Evolutionary conservation across 1,284 basidiomycete genomes (phyloP), one percentile per base, ranked within the genome.

Genomic region (Ustilago sp.): DNA sequence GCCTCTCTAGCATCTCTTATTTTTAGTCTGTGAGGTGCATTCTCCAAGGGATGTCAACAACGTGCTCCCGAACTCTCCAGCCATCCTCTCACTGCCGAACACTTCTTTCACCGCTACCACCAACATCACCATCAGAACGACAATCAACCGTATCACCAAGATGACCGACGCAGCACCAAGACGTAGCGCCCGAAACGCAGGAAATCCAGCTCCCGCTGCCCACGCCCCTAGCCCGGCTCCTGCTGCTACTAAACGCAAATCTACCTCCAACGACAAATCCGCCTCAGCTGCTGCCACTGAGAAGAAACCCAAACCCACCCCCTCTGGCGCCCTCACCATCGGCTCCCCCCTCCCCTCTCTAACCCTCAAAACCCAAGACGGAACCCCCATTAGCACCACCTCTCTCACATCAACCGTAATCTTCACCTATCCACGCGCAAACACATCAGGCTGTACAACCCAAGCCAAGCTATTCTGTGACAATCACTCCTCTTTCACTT

Each of bases 271-370:
- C 57, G 13, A 62, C 15, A 70, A 64, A 8, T 41, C 68, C 2
- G 35, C 52, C 36, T 36, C 45, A 11, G 36, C 23, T 3, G 51
- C 39, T 13, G 50, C 23, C 1, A 56, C 11, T 17, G 63, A 62
- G 32, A 77, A 77, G 69, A 72, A 73, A 43, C 2, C 59, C 52
- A 77, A 68, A 47, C 35, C 59, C 4, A 28, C 57, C n/a, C 36
- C 58, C 17, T 3, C 43, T 11, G 66, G 66, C 0, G 55, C 64
- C 12, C 54, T 95, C 66, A 89, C 92, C 64, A 87, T 94, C 35
- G 95, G 94, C 8, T 93, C 92, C 75, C 86, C 87, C n/a, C 88
- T 98, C 47, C 94, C 94, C 1, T 89, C 89, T 3, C 83, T 95
- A 70, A 90, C 88, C 3, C 88, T 98, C 70, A 91, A 93, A 87